Base-by-base conservation (phyloP, 495 filamentous ascomycete species). In the Daldinia bambusicola region DNA sequence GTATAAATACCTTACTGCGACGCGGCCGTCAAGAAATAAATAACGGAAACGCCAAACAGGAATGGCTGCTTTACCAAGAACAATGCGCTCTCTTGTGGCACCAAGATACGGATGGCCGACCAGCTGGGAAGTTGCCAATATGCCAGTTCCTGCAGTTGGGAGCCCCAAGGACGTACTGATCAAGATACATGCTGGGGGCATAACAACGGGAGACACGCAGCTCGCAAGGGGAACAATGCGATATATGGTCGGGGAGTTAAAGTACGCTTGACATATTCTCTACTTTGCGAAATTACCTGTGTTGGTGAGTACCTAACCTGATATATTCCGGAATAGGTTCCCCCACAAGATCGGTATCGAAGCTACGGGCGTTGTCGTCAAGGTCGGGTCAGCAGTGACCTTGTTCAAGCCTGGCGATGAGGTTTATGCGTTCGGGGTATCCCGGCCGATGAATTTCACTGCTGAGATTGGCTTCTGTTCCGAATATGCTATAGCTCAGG, bases 161-260 rank as follows among this genome's bases (percentile, higher is more conserved):
- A 57, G 74, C 13, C 76, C 83, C 2, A 75, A 81, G 61, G 80
- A 87, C 51, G 69, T 88, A 10, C 70, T 89, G 6, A 81, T 89
- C 69, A 80, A 79, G 57, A 78, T 87, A 7, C 77, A 86, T 61
- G 86, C 85, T 18, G 83, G 80, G 0, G 78, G 77, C 37, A 74
- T 88, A 55, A 79, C 82, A 55, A 84, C 85, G 0, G 79, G 84
- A 6, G 85, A 88, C 67, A 81, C 85, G 2, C 85, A 85, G 63
- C 70, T 84, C 34, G 81, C 84, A 2, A 68, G 64, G 0, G 79
- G 79, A 30, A 38, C 14, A 6, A 14, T 56, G 31, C 70, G 55
- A 30, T 58, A 74, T 16, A 2, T 80, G 4, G 10, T 73, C n/a
- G 63, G 69, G 6, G 61, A 59, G 0, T 26, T 63, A 34, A 41